These are phyloP conservation scores for Odonthalia washingtoniensis DNA, from an alignment of 31 red algal species.

Conservation along the genomic window DNA sequence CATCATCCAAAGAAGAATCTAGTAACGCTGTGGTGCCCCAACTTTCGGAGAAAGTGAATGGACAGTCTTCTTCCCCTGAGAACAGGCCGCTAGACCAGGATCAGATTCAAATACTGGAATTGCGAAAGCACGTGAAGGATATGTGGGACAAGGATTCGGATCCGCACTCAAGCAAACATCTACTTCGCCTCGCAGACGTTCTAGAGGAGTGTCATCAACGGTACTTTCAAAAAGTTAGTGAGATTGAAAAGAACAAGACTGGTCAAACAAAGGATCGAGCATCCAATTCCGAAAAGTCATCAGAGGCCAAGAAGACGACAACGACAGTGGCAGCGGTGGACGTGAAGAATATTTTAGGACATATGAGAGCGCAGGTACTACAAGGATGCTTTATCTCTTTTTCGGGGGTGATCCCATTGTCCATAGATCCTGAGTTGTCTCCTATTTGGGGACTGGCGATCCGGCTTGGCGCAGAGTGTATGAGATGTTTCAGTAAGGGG, in stretches of 20 bases:
- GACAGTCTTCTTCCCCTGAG: too few relatives aligned
- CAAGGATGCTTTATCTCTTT: slow-evolving; percentile 82
- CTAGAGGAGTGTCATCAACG: slow-evolving; percentile 72
- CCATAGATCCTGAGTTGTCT: slow-evolving; percentile 28
- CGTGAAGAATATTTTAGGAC: slow-evolving; percentile 83
- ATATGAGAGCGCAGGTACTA: slow-evolving; percentile 73
- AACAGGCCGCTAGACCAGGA: too few relatives aligned
- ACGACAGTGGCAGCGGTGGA: slow-evolving; percentile 52
- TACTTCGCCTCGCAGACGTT: slow-evolving; percentile 66
- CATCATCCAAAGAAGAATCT: too few relatives aligned
- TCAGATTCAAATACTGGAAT: not conserved
- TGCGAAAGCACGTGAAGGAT: slow-evolving; percentile 40
- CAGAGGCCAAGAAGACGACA: too few relatives aligned
- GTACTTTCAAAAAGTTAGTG: slow-evolving; percentile 59
- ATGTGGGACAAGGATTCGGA: slow-evolving; percentile 68
- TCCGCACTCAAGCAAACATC: slow-evolving; percentile 59
- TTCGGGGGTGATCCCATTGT: slow-evolving; percentile 80
- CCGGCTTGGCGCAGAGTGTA: slow-evolving; percentile 65
- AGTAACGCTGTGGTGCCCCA: too few relatives aligned
- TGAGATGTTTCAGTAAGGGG: slow-evolving; percentile 55
- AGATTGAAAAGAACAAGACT: too few relatives aligned
- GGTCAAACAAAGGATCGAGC: too few relatives aligned
- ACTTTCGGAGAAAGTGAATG: too few relatives aligned
- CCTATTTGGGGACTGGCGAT: slow-evolving; percentile 60
- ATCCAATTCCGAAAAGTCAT: too few relatives aligned